A percentile compares a stretch with the other conserved stretches of the same genome.
phyloP scores from a whole-genome alignment of 768 basidiomycete genomes.

The Russula sp. region DNA sequence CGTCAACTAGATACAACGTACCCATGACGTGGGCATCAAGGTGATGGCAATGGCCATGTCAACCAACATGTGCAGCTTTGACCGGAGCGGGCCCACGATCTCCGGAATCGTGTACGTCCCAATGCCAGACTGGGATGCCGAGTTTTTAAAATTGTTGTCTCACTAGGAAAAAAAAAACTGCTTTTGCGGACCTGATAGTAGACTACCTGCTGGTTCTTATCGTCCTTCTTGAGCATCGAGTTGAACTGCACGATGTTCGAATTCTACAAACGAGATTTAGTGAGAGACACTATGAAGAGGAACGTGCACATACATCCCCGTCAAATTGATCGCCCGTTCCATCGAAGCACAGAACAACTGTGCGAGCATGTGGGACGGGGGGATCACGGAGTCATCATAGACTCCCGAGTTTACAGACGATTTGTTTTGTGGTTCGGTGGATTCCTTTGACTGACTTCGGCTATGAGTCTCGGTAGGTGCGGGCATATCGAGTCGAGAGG shows the following conservation, averaged over 20 bases:
- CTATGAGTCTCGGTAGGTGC: too few species aligned
- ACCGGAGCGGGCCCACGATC: slow-evolving; percentile 54
- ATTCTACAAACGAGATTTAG: slow-evolving; percentile 44
- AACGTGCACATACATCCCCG: slow-evolving; percentile 47
- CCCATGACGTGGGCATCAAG: slow-evolving; percentile 73
- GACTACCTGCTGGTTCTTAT: slow-evolving; percentile 57
- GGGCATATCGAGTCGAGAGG: too few species aligned
- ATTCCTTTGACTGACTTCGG: background rate
- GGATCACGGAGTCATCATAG: slow-evolving; percentile 28
- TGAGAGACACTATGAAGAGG: background rate
- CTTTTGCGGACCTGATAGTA: slow-evolving; percentile 60
- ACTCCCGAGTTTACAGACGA: slow-evolving; percentile 3
- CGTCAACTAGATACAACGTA: slow-evolving; percentile 32
- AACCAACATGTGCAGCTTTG: slow-evolving; percentile 52
- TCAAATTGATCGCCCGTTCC: slow-evolving; percentile 64
- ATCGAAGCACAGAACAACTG: slow-evolving; percentile 70
- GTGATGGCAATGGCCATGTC: slow-evolving; percentile 62
- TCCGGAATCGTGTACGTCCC: slow-evolving; percentile 67
- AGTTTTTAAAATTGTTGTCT: background rate
- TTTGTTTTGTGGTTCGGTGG: background rate
- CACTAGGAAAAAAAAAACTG: slow-evolving; percentile 4
- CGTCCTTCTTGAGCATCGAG: slow-evolving; percentile 67
- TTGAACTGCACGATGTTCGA: slow-evolving; percentile 71
- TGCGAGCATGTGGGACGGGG: slow-evolving; percentile 38
- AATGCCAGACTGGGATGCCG: slow-evolving; percentile 54